A percentile compares a stretch with the other conserved stretches of the same genome.
Evolutionary conservation across 345 rosid genomes (phyloP).

Genomic region (Pistacia atlantica): DNA sequence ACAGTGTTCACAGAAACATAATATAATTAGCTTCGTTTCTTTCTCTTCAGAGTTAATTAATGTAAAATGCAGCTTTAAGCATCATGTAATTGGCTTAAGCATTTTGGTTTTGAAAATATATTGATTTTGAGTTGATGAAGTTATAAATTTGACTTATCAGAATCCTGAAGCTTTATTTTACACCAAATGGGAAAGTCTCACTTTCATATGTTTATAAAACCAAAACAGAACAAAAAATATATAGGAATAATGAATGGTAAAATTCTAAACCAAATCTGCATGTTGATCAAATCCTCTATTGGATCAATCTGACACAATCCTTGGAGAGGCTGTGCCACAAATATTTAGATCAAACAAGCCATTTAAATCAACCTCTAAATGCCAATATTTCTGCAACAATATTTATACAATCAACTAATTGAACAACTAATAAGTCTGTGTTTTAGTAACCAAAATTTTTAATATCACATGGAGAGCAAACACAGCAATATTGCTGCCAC

Average conservation of each 20-base stretch:
- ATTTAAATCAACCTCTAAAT: background rate
- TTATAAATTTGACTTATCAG: background rate
- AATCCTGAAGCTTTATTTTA: too few species aligned
- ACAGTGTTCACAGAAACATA: too few species aligned
- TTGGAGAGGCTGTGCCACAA: background rate
- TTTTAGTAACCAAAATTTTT: background rate
- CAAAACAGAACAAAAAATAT: background rate
- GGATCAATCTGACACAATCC: background rate
- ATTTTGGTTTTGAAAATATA: too few species aligned
- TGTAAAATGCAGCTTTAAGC: too few species aligned
- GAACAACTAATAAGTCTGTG: background rate
- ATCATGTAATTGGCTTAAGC: too few species aligned
- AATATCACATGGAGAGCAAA: slow-evolving; percentile 22
- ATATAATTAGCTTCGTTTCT: too few species aligned
- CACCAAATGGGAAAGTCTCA: background rate
- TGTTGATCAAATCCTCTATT: background rate
- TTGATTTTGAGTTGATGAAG: background rate
- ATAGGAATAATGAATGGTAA: background rate
- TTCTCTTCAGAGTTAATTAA: too few species aligned
- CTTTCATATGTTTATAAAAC: background rate
- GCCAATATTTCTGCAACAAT: background rate
- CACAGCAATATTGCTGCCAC: slow-evolving; percentile 35
- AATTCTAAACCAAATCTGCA: background rate
- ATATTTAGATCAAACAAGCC: background rate
- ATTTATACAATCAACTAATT: background rate